Percentiles rank a stretch among this genome's conserved stretches.
phyloP scores from a whole-genome alignment of 768 basidiomycete genomes.

The Suillus tomentosus region DNA sequence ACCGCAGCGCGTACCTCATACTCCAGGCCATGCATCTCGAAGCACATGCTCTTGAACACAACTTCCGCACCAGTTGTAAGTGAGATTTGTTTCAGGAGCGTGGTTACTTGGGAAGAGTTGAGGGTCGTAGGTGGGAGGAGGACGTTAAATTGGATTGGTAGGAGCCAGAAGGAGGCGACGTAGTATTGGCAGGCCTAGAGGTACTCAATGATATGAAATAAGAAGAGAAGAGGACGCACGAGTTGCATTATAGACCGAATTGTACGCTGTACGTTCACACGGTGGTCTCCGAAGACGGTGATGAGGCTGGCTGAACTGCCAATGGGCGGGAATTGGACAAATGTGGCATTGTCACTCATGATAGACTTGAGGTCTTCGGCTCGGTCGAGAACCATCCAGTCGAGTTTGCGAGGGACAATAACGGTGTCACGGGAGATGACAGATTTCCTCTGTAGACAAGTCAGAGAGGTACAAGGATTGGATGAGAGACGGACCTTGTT shows the following conservation, averaged over 20 bases:
- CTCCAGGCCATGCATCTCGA: constrained; percentile 95
- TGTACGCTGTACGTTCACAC: constrained; percentile 92
- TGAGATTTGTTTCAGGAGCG: constrained; percentile 85
- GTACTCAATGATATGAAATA: constrained; percentile 23
- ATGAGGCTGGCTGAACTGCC: constrained; percentile 93
- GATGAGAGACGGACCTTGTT: constrained; percentile 61
- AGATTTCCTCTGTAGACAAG: constrained; percentile 66
- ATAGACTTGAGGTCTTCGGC: constrained; percentile 87
- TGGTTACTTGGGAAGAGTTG: constrained; percentile 80
- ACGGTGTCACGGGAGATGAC: constrained; percentile 93
- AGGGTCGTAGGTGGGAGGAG: constrained; percentile 81
- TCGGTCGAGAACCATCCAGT: constrained; percentile 99
- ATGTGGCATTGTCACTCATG: constrained; percentile 97
- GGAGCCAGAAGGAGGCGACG: constrained; percentile 95
- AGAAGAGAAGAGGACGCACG: constrained; percentile 48
- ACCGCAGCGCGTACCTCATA: constrained; percentile 88
- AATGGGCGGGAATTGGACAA: constrained; percentile 89
- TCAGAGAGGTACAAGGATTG: not conserved
- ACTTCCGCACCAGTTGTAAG: constrained; percentile 88
- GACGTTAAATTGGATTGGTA: constrained; percentile 92
- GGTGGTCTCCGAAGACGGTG: constrained; percentile 90
- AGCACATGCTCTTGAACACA: constrained; percentile 96
- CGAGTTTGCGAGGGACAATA: constrained; percentile 92
- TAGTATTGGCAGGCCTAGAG: constrained; percentile 90
- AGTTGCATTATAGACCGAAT: constrained; percentile 94